Conservation (phyloP, 768 basidiomycete genomes). For the Rhodocollybia butyracea region DNA sequence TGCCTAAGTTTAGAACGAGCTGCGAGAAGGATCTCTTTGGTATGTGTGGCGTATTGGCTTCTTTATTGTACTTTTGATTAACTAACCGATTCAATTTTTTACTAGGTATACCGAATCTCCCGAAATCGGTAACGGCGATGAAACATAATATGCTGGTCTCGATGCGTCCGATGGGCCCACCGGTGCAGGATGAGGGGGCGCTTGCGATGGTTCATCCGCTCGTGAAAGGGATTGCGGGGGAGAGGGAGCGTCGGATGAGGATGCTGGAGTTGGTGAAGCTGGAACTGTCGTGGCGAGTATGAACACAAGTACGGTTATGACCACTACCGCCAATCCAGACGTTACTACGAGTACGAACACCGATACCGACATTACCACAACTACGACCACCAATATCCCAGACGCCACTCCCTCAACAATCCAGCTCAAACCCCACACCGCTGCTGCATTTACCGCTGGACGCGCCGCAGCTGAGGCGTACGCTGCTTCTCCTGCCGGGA, state of each 20-base stretch:
- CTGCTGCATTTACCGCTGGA: background rate
- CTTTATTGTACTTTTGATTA: too few species aligned
- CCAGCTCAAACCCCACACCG: background rate
- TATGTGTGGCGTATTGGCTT: slow-evolving; percentile 17
- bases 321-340: too few species aligned
- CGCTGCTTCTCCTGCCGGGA: background rate
- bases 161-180: slow-evolving; percentile 46
- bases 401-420: too few species aligned
- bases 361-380: too few species aligned
- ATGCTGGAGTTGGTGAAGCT: background rate
- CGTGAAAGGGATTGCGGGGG: slow-evolving; percentile 21
- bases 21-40: slow-evolving; percentile 38
- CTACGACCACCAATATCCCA: too few species aligned
- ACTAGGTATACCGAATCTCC: slow-evolving; percentile 42
- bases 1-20: slow-evolving; percentile 51
- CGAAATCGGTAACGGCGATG: slow-evolving; percentile 43
- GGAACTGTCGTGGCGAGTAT: background rate
- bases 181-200: slow-evolving; percentile 28
- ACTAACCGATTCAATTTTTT: background rate
- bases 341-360: too few species aligned
- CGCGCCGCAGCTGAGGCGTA: background rate
- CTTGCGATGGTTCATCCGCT: slow-evolving; percentile 37
- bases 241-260: background rate
- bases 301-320: background rate
- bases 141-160: slow-evolving; percentile 34